Conservation (phyloP, 2,329 filamentous ascomycete species). For the Cercospora sp. region DNA sequence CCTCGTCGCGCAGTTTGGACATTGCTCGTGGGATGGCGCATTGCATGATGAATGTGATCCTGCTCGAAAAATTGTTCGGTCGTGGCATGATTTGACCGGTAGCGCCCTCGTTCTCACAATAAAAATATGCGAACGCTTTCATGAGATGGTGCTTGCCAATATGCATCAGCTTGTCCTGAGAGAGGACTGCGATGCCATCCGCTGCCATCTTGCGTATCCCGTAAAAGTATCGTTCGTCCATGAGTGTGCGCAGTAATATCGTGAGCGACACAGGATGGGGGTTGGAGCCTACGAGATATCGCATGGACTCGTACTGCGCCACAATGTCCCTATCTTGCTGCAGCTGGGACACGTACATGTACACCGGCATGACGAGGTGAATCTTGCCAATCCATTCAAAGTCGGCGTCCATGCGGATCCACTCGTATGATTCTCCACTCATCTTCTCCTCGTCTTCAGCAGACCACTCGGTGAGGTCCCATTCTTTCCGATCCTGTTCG, state of each 20-base stretch:
- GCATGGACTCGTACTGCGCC: conserved; percentile 64
- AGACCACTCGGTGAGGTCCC: conserved; percentile 87
- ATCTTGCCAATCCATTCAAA: conserved; percentile 96
- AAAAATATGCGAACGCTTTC: conserved; percentile 83
- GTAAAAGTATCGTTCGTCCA: conserved; percentile 91
- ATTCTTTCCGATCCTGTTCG: conserved; percentile 77
- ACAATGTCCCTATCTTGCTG: conserved; percentile 97
- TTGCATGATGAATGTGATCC: conserved; percentile 80
- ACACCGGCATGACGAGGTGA: conserved; percentile 78
- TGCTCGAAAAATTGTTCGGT: conserved; percentile 89
- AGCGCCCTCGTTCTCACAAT: conserved; percentile 64
- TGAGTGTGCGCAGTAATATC: conserved; percentile 82
- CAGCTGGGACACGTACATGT: conserved; percentile 97
- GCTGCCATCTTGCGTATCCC: conserved; percentile 87
- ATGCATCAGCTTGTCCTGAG: conserved; percentile 63
- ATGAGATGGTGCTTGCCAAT: conserved; percentile 82
- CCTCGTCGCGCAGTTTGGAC: conserved; percentile 70
- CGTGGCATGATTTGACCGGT: conserved; percentile 60
- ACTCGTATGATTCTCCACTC: conserved; percentile 96
- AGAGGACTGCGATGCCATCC: conserved; percentile 71
- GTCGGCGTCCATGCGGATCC: conserved; percentile 96
- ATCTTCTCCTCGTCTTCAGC: conserved; percentile 85
- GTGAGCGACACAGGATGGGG: conserved; percentile 83
- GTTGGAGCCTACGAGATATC: conserved; percentile 41
- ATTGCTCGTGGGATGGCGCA: conserved; percentile 80